Base-by-base conservation (phyloP, 2,329 filamentous ascomycete genomes). In the Juglanconis oblonga region DNA sequence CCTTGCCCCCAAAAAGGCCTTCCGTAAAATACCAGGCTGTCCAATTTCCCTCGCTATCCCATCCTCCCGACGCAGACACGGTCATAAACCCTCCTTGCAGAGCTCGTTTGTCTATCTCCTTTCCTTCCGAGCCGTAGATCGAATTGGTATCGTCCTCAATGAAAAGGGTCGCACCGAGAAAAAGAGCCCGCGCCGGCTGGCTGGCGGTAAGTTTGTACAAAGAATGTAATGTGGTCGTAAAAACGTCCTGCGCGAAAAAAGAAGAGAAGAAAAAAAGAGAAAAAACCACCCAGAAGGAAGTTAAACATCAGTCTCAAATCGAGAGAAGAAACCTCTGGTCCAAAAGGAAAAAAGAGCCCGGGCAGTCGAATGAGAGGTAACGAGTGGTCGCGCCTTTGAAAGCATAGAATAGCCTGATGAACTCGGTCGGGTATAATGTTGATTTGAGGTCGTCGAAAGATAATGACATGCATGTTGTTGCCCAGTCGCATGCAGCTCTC, bases 391-490 rank as follows among this genome's bases (percentile, higher is more conserved):
- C 56, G 52, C 52, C 59, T 24, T 52, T 36, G 54, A 55, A 62
- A 52, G 57, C 44, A 55, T 55, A 33, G 47, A 52, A 42, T 44
- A 47, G 45, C 57, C 31, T 13, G 52, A 47, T 51, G 38, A 58
- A 57, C 59, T 76, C 52, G 52, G 48, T 38, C 42, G 35, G 58
- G 58, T 61, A 61, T 56, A 48, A 55, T 52, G 36, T 52, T 35
- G 52, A 17, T 32, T 35, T 24, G 11, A 17, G 51, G 48, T 59
- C 42, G 52, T 52, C 32, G 44, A 55, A 56, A 52, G 36, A 54
- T 31, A 44, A 60, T 33, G 40, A 51, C 13, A 55, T 55, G 52
- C 32, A 24, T 3, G 32, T 55, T 29, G n/a, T 45, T 45, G 38
- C 38, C 29, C 40, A 44, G 52, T 14, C 48, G 35, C 24, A 13